Evolutionary conservation across 306 rosid species (phyloP), one percentile per base, ranked within the genome.

Genomic region (Argentina anserina): DNA sequence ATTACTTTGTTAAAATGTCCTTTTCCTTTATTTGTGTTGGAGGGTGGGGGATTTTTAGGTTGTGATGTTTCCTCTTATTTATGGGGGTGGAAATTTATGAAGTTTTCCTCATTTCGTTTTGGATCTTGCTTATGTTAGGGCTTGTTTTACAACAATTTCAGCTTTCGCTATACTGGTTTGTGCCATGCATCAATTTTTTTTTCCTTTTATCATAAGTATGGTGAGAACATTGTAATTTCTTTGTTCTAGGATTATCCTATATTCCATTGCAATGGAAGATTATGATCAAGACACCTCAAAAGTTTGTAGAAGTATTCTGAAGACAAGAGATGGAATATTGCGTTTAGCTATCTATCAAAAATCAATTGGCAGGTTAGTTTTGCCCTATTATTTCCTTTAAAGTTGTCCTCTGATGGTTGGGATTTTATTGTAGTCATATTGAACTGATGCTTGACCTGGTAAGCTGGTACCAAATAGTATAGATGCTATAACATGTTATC

Each of bases 241-340:
- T 72, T 68, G 49, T 15, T 73, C 33, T 83, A 94, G 99, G 93
- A 88, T 88, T 76, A 79, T 94, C 81, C 79, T 91, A 72, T 94
- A 91, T 83, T 94, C 96, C 75, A 90, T 94, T 75, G 90, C 92
- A 58, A 74, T 91, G 90, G 86, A 79, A 46, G 97, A 94, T 83
- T 84, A 72, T 41, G 93, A 94, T 81, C 99, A 94, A 76, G 88
- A 79, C 45, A 79, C 84, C 78, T 53, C 21, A 17, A 85, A 79
- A 74, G 69, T 78, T 66, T 85, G 90, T 80, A 83, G 78, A 62
- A 85, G 78, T 37, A 75, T 76, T 37, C 86, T 91, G 15, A 85
- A 83, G 85, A 94, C 99, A 58, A 89, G 76, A 83, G 90, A 77
- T 72, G 97, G 91, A 65, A 86, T 94, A 72, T 80, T 81, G 23